Evolutionary conservation across 192 early-diverging fungal species (phyloP), one percentile per base, ranked within the genome.

Genomic region (Coemansia reversa): DNA sequence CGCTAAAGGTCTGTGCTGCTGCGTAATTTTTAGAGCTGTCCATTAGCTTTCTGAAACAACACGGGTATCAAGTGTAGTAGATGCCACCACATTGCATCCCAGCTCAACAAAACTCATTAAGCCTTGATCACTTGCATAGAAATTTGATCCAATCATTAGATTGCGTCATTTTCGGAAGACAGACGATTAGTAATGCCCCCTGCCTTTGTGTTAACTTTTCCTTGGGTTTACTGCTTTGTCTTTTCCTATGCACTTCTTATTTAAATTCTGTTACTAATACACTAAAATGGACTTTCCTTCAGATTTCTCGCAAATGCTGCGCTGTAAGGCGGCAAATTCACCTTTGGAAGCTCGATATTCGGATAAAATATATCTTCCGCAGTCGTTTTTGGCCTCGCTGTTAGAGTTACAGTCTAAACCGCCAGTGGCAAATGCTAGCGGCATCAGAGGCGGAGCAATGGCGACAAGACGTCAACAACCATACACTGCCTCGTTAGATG

Each of bases 311-410:
- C 67, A 55, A 29, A 55, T 33, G 12, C 60, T 76, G 60, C 32
- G 53, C 20, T 71, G 69, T 65, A 33, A 28, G 39, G 23, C 27
- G 5, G 63, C 59, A 23, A 29, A 24, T 12, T 14, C 61, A 2
- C 24, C 49, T 3, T 7, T 42, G 16, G 39, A 62, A 20, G 60
- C 58, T 7, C 58, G 28, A 27, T 56, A 61, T 19, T 61, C 75
- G 0, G 75, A 76, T 62, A 76, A 76, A 47, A 35, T 76, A 9
- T 61, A 52, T 23, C 69, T 76, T 4, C 75, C 75, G n/a, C 47
- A 49, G n/a, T 76, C 75, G 28, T 71, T 39, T 30, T 65, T 76
- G 6, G 27, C 65, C 0, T 32, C 55, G 20, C 58, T 76, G 27
- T 49, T 76, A 5, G 75, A 67, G 19, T 22, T 35, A 35, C 28